phyloP scores from a whole-genome alignment of 2,329 filamentous ascomycete genomes.

The Nemania serpens region DNA sequence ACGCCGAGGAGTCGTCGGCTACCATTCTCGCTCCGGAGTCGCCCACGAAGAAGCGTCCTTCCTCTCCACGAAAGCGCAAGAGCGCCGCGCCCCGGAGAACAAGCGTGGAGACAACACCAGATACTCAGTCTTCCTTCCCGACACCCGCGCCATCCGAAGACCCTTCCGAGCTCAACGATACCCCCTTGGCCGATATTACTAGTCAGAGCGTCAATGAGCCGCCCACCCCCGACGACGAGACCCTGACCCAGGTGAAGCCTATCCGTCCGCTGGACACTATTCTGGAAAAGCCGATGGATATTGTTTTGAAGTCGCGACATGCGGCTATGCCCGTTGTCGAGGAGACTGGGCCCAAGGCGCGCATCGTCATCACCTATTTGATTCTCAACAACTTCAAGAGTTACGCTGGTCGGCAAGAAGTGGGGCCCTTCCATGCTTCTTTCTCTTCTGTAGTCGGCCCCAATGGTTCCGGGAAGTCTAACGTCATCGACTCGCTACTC shows the following conservation, averaged over 20 bases:
- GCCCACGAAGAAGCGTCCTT: constrained; percentile 49
- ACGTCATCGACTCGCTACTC: constrained; percentile 95
- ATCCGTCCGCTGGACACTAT: constrained; percentile 77
- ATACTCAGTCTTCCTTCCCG: constrained; percentile 47
- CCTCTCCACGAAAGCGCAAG: constrained; percentile 71
- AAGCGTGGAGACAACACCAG: constrained; percentile 48
- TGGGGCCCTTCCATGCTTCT: constrained; percentile 94
- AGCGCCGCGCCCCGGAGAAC: constrained; percentile 53
- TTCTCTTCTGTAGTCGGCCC: constrained; percentile 98
- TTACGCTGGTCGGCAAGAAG: constrained; percentile 92
- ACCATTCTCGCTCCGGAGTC: constrained; percentile 38
- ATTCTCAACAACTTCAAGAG: constrained; percentile 98
- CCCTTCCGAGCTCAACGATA: constrained; percentile 53
- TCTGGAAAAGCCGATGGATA: constrained; percentile 90
- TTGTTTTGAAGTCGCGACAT: constrained; percentile 83
- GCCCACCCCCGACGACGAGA: constrained; percentile 53
- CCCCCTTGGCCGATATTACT: constrained; percentile 77
- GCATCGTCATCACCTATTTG: constrained; percentile 91
- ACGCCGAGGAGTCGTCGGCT: constrained; percentile 53
- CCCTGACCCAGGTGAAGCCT: constrained; percentile 64
- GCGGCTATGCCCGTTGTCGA: constrained; percentile 71
- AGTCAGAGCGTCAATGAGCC: constrained; percentile 67
- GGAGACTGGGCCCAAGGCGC: constrained; percentile 75
- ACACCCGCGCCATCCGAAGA: constrained; percentile 61
- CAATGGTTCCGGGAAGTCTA: constrained; percentile 97